Base-by-base conservation (phyloP, 208 protist genomes). In the Herpetomonas tarakana region DNA sequence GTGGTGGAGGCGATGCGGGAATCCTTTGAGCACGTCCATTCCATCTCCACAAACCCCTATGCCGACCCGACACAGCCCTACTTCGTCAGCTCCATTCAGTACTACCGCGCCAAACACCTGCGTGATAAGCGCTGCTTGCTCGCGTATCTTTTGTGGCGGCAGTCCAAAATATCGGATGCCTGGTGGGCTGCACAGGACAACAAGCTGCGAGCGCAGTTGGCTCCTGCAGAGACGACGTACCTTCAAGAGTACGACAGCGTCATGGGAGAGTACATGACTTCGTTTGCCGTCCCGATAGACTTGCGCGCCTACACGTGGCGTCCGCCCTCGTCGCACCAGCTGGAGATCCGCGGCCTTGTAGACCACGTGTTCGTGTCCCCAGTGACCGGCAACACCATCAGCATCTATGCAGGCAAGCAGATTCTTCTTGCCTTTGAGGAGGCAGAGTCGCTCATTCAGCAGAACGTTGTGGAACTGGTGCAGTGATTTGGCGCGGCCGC, bases 241-340 rank as follows among this genome's bases (percentile, higher is more conserved):
- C 55, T 91, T n/a, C 57, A 75, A n/a, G 76, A 88, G 51, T 92
- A 91, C 66, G 78, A 91, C 63, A 51, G 74, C 35, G 66, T 73
- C 29, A 92, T 94, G 85, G 85, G 91, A 29, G 85, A 92, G 52
- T 94, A 94, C 70, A 94, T 92, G 83, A 92, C 80, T 16, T 83
- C 81, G 27, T 94, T 94, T 68, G 76, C 85, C n/a, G 55, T 90
- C 24, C 80, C 83, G 18, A 31, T 94, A 11, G 83, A 94, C 60
- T 63, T 94, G 62, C 74, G 88, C n/a, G 77, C 81, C 29, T 92
- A 86, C 54, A 72, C 69, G 44, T 92, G 84, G 83, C 72, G 88
- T 18, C 88, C 88, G n/a, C 88, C 88, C 0, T 84, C 74, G 11
- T 62, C 68, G 30, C 78, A 83, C 31, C 85, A 91, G 58, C 64